Evolutionary conservation across 306 rosid species (phyloP).

Genomic region (Rosa persica): DNA sequence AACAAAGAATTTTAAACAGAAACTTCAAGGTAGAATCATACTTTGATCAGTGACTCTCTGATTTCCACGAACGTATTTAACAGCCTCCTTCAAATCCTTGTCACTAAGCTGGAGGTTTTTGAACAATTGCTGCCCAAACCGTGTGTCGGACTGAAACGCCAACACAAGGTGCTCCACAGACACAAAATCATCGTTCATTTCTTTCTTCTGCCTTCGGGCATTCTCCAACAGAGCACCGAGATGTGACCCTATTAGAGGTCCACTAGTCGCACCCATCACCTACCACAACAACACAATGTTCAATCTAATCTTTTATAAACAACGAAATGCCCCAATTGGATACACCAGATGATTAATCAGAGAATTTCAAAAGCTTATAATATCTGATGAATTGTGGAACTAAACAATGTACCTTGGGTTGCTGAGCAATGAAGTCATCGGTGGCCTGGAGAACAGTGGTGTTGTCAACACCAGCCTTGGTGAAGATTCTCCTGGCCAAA

Average conservation of each 20-base stretch:
- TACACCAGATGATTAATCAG: too few species aligned
- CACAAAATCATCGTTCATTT: conserved; percentile 79
- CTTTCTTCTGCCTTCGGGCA: conserved; percentile 64
- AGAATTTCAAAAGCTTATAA: too few species aligned
- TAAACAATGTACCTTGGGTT: conserved; percentile 59
- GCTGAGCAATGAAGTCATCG: conserved; percentile 74
- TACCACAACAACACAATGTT: conserved; percentile 27
- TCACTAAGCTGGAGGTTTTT: conserved; percentile 69
- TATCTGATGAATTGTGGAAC: neutral
- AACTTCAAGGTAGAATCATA: conserved; percentile 26
- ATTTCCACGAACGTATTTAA: conserved; percentile 80
- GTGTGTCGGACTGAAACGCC: conserved; percentile 62
- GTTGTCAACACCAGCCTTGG: conserved; percentile 92
- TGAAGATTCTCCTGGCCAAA: conserved; percentile 77
- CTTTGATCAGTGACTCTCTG: conserved; percentile 95
- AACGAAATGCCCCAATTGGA: too few species aligned
- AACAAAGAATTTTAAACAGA: neutral
- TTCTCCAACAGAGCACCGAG: conserved; percentile 55
- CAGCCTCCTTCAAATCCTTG: conserved; percentile 76
- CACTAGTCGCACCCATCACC: conserved; percentile 80
- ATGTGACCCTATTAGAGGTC: conserved; percentile 70
- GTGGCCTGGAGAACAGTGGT: conserved; percentile 86
- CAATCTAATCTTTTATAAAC: neutral
- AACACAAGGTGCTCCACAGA: conserved; percentile 89
- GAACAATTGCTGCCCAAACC: conserved; percentile 87